Base-by-base conservation (phyloP, 352 stramenopile species). In the Phytophthora idaei region DNA sequence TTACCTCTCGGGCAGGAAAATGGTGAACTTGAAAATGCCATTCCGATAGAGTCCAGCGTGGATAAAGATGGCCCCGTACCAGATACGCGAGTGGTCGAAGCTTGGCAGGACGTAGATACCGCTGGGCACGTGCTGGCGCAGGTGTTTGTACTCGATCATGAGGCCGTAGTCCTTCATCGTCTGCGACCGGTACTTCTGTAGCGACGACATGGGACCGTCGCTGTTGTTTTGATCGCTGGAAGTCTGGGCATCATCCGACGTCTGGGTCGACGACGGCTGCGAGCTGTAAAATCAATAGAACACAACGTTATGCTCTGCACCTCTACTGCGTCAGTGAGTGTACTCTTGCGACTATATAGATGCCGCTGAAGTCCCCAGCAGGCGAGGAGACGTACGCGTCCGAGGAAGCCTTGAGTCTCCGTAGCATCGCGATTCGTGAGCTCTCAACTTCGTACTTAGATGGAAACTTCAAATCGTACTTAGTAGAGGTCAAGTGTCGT, bases 121-220 rank as follows among this genome's bases (percentile, higher is more conserved):
- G 27, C 87, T 94, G 1, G 97, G 97, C 31, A 97, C 92, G 66
- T 98, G 90, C 50, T 97, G 87, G 55, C 97, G 94, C 34, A 99
- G 67, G 61, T 98, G 95, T 68, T 98, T 98, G 82, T 99, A 99
- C 83, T 99, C 97, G 73, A 99, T 98, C 67, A 97, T 98, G 6
- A 99, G 89, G 5, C 97, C 97, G 69, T 98, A 99, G 68, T 98
- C 95, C 56, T 93, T 93, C 85, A 95, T 95, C 8, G 87, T 95
- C 67, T 95, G 85, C 34, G 85, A 92, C 10, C 87, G 81, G 56
- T 95, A 95, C 46, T 84, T 85, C 64, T 95, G 87, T 45, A 95
- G 74, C 29, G 85, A 93, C 54, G 87, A 88, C 82, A 95, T 91
- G 53, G 87, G 82, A 39, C 86, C 74, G 21, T 71, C 68, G 32